Evolutionary conservation across 1,284 basidiomycete genomes (phyloP).

Genomic region (Neonothopanus nambi): DNA sequence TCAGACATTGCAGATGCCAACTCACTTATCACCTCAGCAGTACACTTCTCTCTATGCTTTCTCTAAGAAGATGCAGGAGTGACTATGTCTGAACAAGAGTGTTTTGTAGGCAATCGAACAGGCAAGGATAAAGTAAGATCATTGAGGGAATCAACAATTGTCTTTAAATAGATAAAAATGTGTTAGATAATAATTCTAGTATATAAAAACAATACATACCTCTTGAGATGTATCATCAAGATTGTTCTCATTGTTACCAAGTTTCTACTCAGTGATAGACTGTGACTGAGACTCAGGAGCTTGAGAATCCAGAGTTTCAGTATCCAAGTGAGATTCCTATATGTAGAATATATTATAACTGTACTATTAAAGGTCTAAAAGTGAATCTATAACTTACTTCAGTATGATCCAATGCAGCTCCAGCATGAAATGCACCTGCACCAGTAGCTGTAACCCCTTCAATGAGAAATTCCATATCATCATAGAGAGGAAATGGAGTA

Average conservation of each 20-base stretch:
- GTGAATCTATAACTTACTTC: too few relatives aligned
- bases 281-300: too few relatives aligned
- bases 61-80: too few relatives aligned
- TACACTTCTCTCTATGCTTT: not conserved
- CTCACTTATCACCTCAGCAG: not conserved
- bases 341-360: not conserved
- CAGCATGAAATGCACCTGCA: conserved; percentile 24
- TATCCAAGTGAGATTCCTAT: not conserved
- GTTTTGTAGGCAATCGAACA: not conserved
- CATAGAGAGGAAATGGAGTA: conserved; percentile 22
- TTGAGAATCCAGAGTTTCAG: too few relatives aligned
- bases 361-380: too few relatives aligned
- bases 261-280: too few relatives aligned
- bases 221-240: too few relatives aligned
- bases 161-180: not conserved
- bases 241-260: too few relatives aligned
- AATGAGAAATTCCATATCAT: conserved; percentile 24
- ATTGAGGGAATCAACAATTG: not conserved
- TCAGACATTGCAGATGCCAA: not conserved
- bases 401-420: not conserved
- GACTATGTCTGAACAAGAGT: not conserved
- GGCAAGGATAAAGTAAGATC: not conserved
- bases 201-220: too few relatives aligned
- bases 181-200: too few relatives aligned
- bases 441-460: conserved; percentile 26